These are phyloP conservation scores for Leccinum fibrillosum DNA, from an alignment of 768 basidiomycete species.

Conservation along the genomic window DNA sequence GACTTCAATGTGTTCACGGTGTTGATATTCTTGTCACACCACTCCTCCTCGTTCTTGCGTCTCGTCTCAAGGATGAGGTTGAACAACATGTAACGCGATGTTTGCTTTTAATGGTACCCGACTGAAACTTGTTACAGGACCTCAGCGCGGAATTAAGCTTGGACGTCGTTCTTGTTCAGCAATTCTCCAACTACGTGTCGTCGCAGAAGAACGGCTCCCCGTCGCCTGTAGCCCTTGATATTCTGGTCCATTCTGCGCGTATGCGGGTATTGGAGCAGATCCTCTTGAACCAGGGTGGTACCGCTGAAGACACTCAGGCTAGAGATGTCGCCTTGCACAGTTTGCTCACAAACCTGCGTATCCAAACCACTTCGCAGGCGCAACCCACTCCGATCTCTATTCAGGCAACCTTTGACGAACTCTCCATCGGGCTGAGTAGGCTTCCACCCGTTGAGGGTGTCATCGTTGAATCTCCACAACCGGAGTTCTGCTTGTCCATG, in stretches of 20 bases:
- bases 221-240: conserved; percentile 34
- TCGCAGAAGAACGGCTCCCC: too few species aligned
- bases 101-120: background rate
- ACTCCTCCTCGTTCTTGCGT: conserved; percentile 43
- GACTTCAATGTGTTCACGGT: conserved; percentile 38
- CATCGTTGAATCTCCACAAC: conserved; percentile 5
- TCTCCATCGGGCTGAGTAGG: conserved; percentile 13
- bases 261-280: conserved; percentile 50
- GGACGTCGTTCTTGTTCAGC: conserved; percentile 39
- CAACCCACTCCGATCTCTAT: background rate
- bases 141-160: conserved; percentile 38
- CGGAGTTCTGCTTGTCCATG: conserved; percentile 22
- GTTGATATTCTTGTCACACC: conserved; percentile 53
- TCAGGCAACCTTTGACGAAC: conserved; percentile 13
- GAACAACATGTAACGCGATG: conserved; percentile 39
- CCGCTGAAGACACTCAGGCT: conserved; percentile 1
- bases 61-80: conserved; percentile 46
- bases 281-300: conserved; percentile 5
- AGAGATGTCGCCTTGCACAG: conserved; percentile 19
- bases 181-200: too few species aligned
- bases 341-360: conserved; percentile 15
- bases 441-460: background rate
- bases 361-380: conserved; percentile 9
- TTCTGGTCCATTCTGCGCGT: conserved; percentile 37
- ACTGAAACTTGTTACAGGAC: conserved; percentile 25